These are phyloP conservation scores for Gelatoporia subvermispora DNA, from an alignment of 768 basidiomycete genomes.

Conservation along the genomic window DNA sequence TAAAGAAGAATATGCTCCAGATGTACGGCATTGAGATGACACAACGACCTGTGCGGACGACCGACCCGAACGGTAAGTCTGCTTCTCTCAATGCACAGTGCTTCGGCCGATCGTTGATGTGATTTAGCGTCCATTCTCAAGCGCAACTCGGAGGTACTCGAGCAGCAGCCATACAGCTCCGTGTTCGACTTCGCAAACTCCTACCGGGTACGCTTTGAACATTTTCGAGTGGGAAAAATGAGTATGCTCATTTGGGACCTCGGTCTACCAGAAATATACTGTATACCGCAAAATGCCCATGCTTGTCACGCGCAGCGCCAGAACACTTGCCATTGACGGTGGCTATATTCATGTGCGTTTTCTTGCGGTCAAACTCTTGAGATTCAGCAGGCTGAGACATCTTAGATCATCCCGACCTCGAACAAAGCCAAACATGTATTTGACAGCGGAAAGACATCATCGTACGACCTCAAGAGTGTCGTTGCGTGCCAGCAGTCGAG, in stretches of 20 bases:
- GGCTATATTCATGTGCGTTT: constrained; percentile 79
- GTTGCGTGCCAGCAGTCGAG: constrained; percentile 78
- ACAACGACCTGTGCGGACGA: constrained; percentile 63
- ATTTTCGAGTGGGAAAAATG: not conserved
- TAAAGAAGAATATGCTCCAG: constrained; percentile 72
- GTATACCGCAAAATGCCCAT: constrained; percentile 95
- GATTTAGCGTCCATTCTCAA: constrained; percentile 87
- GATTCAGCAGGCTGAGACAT: constrained; percentile 2
- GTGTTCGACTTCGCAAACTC: constrained; percentile 78
- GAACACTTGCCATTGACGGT: constrained; percentile 90
- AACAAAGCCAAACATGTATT: constrained; percentile 78
- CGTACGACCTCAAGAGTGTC: constrained; percentile 88
- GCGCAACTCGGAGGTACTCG: constrained; percentile 66
- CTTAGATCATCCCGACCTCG: constrained; percentile 82
- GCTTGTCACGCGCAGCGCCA: constrained; percentile 85
- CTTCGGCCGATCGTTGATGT: not conserved
- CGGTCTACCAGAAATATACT: constrained; percentile 67
- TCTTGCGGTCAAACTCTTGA: not conserved
- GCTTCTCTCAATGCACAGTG: not conserved
- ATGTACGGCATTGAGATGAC: constrained; percentile 66
- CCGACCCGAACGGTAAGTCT: constrained; percentile 83
- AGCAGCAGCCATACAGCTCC: constrained; percentile 40
- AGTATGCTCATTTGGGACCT: not conserved
- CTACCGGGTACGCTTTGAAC: constrained; percentile 61
- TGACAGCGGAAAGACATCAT: constrained; percentile 85